Conservation (phyloP, 2,329 filamentous ascomycete species). For the Calonectria pteridis region DNA sequence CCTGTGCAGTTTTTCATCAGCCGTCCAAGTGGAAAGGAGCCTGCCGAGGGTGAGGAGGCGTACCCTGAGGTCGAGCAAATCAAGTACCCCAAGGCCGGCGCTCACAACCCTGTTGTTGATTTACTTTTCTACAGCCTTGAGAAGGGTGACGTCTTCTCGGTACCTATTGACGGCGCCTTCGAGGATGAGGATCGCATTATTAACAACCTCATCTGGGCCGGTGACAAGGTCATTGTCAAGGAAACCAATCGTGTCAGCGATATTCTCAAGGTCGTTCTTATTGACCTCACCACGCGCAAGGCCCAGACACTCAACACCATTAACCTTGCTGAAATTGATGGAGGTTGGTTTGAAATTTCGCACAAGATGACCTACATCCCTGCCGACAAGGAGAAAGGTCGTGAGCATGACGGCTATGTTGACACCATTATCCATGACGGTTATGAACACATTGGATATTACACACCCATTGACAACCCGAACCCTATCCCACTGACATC, state of each 20-base stretch:
- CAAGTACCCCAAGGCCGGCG: conserved; percentile 97
- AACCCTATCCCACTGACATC: conserved; percentile 88
- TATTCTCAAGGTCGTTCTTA: conserved; percentile 85
- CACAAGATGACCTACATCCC: conserved; percentile 89
- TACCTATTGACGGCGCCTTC: conserved; percentile 83
- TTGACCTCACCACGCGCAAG: conserved; percentile 80
- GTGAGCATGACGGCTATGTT: conserved; percentile 88
- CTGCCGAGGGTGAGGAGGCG: conserved; percentile 78
- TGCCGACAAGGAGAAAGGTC: conserved; percentile 80
- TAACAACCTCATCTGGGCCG: conserved; percentile 93
- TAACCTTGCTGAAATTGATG: conserved; percentile 87
- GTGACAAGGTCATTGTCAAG: conserved; percentile 85
- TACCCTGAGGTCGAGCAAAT: conserved; percentile 93
- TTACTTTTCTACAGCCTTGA: conserved; percentile 89
- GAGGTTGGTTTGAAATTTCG: conserved; percentile 96
- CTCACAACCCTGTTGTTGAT: conserved; percentile 91
- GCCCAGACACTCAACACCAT: conserved; percentile 84
- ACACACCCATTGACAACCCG: conserved; percentile 85
- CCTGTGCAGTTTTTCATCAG: conserved; percentile 94
- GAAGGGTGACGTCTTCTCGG: conserved; percentile 82
- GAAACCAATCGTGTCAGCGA: conserved; percentile 97
- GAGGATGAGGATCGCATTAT: conserved; percentile 86
- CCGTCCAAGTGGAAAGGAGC: conserved; percentile 80
- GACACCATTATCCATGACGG: conserved; percentile 90
- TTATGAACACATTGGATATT: conserved; percentile 93